These are phyloP conservation scores for Puccinia sorghi DNA, from an alignment of 1,284 basidiomycete genomes.

Conservation along the genomic window DNA sequence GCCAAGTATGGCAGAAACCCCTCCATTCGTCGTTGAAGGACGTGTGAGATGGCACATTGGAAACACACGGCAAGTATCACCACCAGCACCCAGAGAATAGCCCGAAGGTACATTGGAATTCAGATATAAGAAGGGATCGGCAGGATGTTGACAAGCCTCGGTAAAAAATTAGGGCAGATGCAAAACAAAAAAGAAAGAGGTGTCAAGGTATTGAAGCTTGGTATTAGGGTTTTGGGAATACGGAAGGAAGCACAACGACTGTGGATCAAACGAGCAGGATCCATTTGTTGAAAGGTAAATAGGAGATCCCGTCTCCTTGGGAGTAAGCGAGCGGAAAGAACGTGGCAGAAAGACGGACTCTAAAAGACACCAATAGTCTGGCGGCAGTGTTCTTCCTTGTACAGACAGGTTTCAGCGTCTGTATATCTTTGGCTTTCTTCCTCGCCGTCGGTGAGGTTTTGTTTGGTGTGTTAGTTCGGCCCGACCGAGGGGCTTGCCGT, in stretches of 20 bases:
- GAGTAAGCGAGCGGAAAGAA: neutral
- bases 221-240: neutral
- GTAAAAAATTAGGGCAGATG: too few relatives aligned
- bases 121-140: neutral
- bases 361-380: neutral
- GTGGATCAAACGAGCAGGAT: too few relatives aligned
- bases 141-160: too few relatives aligned
- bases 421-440: too few relatives aligned
- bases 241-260: too few relatives aligned
- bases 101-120: neutral
- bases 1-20: neutral
- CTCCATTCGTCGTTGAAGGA: slow-evolving; percentile 4
- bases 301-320: too few relatives aligned
- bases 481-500: too few relatives aligned
- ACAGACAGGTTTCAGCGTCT: neutral
- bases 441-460: neutral
- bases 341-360: neutral
- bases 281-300: too few relatives aligned
- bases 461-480: too few relatives aligned
- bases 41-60: neutral
- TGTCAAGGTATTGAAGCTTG: neutral
- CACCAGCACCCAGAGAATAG: neutral
- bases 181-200: neutral
- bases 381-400: neutral
- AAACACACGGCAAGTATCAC: neutral